Percentiles rank a stretch among this genome's conserved stretches.
These are phyloP conservation scores for Xylariaceae sp. DNA, from an alignment of 2,329 filamentous ascomycete genomes.

Conservation along the genomic window DNA sequence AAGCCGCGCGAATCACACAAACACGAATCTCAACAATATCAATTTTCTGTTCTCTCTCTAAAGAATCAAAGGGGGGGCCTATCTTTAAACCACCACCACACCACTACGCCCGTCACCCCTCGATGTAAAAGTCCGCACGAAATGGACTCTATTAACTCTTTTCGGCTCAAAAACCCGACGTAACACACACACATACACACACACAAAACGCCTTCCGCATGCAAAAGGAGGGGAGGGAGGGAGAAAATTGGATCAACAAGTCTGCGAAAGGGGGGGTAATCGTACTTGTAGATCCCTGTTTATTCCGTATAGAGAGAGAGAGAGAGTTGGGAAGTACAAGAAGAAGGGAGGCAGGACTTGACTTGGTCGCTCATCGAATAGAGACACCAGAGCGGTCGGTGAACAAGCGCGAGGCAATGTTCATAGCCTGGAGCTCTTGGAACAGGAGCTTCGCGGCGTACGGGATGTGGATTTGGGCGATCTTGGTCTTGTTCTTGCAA, in stretches of 20 bases:
- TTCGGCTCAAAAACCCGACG: neutral
- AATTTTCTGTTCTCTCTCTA: too few relatives aligned
- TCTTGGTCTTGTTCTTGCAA: conserved; percentile 98
- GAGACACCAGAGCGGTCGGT: conserved; percentile 75
- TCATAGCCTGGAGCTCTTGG: conserved; percentile 97
- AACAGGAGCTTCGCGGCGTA: conserved; percentile 97
- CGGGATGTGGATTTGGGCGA: conserved; percentile 94
- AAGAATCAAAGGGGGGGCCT: too few relatives aligned
- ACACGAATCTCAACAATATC: too few relatives aligned
- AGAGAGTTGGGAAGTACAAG: neutral
- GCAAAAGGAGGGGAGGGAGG: conserved; percentile 14
- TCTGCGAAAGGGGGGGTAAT: neutral
- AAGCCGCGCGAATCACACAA: too few relatives aligned
- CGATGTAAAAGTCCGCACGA: neutral
- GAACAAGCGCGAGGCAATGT: conserved; percentile 96
- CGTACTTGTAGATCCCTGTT: neutral
- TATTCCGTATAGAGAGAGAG: neutral
- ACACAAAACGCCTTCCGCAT: conserved; percentile 25
- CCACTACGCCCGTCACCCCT: neutral
- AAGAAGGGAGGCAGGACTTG: too few relatives aligned
- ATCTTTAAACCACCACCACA: too few relatives aligned
- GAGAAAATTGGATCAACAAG: neutral
- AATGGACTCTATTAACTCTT: conserved; percentile 1
- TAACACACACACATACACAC: neutral
- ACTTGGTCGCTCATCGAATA: conserved; percentile 53